A percentile compares a stretch with the other conserved stretches of the same genome.
Evolutionary conservation across 2,329 filamentous ascomycete species (phyloP).

Genomic region (Fusarium verrucosum): DNA sequence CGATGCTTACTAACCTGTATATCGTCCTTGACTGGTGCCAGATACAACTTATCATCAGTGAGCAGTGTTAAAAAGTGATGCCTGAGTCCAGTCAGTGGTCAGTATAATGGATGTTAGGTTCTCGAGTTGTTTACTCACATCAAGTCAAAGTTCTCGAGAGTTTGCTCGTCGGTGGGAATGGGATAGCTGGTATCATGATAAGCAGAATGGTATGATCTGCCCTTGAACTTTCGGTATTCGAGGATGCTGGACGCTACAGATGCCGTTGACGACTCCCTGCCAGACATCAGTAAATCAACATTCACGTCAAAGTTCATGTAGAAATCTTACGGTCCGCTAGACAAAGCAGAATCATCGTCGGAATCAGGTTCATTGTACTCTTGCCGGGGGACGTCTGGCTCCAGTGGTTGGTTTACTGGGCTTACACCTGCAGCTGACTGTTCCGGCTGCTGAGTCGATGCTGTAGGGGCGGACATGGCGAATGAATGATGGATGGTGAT

Average conservation of each 20-base stretch:
- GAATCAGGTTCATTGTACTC: not conserved
- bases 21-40: constrained; percentile 13
- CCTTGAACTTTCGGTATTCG: constrained; percentile 22
- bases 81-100: not conserved
- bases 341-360: not conserved
- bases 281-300: not conserved
- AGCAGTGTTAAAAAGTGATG: constrained; percentile 21
- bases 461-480: not conserved
- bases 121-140: not conserved
- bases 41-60: constrained; percentile 1
- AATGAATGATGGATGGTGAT: no score
- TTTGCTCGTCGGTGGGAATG: constrained; percentile 7
- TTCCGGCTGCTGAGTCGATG: not conserved
- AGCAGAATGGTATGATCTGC: constrained; percentile 5
- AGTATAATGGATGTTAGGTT: accelerated
- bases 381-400: not conserved
- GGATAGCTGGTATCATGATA: not conserved
- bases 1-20: not conserved
- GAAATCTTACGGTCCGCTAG: not conserved
- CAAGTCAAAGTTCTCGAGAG: constrained; percentile 14
- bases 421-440: not conserved
- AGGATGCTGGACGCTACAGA: constrained; percentile 13
- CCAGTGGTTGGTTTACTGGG: not conserved
- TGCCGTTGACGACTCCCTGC: constrained; percentile 1
- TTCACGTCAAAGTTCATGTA: not conserved